Conservation (phyloP, 106 monocot genomes). For the Agapanthus africanus region DNA sequence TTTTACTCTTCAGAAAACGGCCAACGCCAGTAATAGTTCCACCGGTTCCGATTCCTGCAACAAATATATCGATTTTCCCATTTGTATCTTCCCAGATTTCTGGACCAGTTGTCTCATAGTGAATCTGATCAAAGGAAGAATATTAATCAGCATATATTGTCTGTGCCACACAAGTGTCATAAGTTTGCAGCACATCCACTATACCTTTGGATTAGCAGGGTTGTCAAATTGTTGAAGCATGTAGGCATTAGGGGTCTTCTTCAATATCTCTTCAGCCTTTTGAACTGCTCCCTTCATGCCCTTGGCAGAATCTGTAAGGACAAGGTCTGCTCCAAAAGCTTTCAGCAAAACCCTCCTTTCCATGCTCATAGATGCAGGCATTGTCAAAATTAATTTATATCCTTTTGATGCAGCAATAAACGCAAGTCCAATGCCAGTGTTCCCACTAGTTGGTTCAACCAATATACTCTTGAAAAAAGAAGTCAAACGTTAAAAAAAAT, state of each 20-base stretch:
- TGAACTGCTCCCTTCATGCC: constrained; percentile 97
- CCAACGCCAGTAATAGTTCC: constrained; percentile 96
- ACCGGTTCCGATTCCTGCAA: constrained; percentile 96
- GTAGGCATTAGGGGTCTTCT: constrained; percentile 75
- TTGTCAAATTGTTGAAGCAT: constrained; percentile 99
- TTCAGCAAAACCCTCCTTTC: constrained; percentile 89
- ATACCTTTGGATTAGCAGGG: constrained; percentile 89
- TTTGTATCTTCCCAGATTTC: constrained; percentile 98
- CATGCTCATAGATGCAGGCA: constrained; percentile 98
- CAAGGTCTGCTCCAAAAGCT: constrained; percentile 97
- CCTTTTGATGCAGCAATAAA: constrained; percentile 97
- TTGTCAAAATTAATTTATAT: constrained; percentile 88
- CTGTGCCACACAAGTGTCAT: neutral
- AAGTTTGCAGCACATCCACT: neutral
- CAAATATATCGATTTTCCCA: constrained; percentile 88
- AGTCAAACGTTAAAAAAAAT: no score
- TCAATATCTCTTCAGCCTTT: constrained; percentile 86
- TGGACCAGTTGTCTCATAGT: constrained; percentile 93
- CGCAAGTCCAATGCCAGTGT: constrained; percentile 95
- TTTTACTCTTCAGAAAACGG: constrained; percentile 75
- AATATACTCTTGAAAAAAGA: constrained; percentile 90
- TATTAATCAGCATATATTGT: neutral
- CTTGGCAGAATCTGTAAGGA: constrained; percentile 86
- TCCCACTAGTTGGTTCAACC: constrained; percentile 96
- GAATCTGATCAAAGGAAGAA: constrained; percentile 37